Evolutionary conservation across 306 rosid genomes (phyloP).

Genomic region (Adenanthera pavonina): DNA sequence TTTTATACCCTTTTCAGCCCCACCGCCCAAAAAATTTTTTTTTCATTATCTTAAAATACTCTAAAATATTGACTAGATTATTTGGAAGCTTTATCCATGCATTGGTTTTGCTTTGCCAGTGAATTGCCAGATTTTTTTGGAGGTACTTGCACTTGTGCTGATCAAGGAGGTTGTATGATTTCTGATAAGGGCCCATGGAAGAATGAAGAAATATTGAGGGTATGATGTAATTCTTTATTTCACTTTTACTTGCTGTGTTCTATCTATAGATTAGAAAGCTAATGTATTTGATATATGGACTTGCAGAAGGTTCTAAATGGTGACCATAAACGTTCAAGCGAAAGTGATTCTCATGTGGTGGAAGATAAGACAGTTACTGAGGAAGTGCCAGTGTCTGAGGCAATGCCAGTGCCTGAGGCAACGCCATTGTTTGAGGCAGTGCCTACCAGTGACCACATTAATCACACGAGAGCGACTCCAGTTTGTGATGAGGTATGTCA

Average conservation of each 20-base stretch:
- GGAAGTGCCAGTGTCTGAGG: slow-evolving; percentile 26
- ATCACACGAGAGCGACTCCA: slow-evolving; percentile 39
- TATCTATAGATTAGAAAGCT: slow-evolving; percentile 2
- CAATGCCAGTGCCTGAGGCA: background rate
- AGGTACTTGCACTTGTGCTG: slow-evolving; percentile 87
- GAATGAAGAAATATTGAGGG: slow-evolving; percentile 66
- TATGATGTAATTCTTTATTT: slow-evolving; percentile 25
- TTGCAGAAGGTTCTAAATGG: slow-evolving; percentile 89
- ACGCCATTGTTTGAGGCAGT: background rate
- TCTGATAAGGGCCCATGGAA: slow-evolving; percentile 99
- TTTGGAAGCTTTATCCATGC: slow-evolving; percentile 20
- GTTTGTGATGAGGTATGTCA: slow-evolving; percentile 46
- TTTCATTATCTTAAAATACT: slow-evolving; percentile 7
- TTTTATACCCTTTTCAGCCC: slow-evolving; percentile 1
- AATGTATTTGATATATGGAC: slow-evolving; percentile 39
- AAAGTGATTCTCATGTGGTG: slow-evolving; percentile 32
- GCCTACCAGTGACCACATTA: background rate
- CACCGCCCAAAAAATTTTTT: no score
- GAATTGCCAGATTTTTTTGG: slow-evolving; percentile 95
- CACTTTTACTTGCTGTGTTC: slow-evolving; percentile 16
- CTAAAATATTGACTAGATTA: background rate
- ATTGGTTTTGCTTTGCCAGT: slow-evolving; percentile 51
- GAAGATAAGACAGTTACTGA: slow-evolving; percentile 59
- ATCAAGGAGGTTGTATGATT: slow-evolving; percentile 91
- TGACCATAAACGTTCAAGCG: slow-evolving; percentile 64